Percentiles rank a stretch among this genome's conserved stretches.
Evolutionary conservation across 2,329 filamentous ascomycete species (phyloP).

Genomic region (Zopfia rhizophila): DNA sequence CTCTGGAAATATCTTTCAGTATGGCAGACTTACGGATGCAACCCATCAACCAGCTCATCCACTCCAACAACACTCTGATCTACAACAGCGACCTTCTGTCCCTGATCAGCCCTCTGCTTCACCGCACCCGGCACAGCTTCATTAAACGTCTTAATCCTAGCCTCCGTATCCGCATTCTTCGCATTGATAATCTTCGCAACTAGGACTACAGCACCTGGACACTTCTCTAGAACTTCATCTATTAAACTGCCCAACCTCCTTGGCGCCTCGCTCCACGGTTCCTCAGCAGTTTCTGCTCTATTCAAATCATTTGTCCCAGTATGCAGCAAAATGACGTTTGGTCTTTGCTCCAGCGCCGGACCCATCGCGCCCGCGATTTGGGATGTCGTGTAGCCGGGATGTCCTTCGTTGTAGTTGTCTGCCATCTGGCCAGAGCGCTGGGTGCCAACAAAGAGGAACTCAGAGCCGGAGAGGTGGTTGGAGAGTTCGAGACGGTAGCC

Average conservation of each 20-base stretch:
- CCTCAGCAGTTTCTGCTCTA: conserved; percentile 12
- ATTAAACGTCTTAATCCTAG: conserved; percentile 35
- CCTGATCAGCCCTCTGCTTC: conserved; percentile 23
- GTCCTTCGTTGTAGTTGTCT: conserved; percentile 47
- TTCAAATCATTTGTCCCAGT: conserved; percentile 37
- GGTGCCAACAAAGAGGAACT: conserved; percentile 45
- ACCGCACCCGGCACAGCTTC: conserved; percentile 33
- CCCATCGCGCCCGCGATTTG: conserved; percentile 33
- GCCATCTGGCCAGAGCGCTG: conserved; percentile 43
- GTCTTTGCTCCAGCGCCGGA: conserved; percentile 24
- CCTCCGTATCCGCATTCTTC: conserved; percentile 20
- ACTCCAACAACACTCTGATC: conserved; percentile 31
- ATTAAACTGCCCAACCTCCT: conserved; percentile 44
- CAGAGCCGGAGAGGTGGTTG: conserved; percentile 32
- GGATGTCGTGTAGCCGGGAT: conserved; percentile 42
- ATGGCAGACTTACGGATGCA: conserved; percentile 37
- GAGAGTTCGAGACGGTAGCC: conserved; percentile 51
- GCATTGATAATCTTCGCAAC: conserved; percentile 50
- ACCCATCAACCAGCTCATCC: conserved; percentile 34
- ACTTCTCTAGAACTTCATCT: conserved; percentile 40
- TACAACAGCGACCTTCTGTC: conserved; percentile 38
- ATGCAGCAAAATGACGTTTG: conserved; percentile 37
- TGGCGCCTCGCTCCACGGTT: conserved; percentile 40
- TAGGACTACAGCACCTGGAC: conserved; percentile 47
- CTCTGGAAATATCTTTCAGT: not conserved